Evolutionary conservation across 108 stramenopile genomes (phyloP), one percentile per base, ranked within the genome.

Genomic region (Pseudonitzschia delicatissima): DNA sequence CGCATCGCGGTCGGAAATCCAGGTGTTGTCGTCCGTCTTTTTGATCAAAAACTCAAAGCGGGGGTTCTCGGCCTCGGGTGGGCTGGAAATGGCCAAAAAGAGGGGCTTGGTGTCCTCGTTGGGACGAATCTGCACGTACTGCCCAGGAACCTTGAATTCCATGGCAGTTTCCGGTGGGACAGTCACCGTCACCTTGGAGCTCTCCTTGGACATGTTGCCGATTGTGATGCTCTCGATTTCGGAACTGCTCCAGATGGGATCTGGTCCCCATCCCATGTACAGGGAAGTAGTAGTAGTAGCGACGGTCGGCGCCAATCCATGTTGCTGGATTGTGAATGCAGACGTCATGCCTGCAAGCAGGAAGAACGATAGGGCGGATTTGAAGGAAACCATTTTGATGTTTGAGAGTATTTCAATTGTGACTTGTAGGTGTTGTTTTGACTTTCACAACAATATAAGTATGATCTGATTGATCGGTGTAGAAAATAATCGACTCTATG

Each of bases 11-110:
- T 51, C 39, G 15, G 87, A 86, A 18, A 95, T 49, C 87, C 90
- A 91, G 27, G 67, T 76, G 57, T 93, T 96, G 69, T 69, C 73
- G 7, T 93, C 93, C 28, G 90, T 91, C 48, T 86, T 87, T 65
- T 95, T 96, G 57, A 96, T 75, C 42, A 96, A 76, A 68, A 96
- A 96, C 61, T 94, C 93, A 52, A 94, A 85, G n/a, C 69, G 62
- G 18, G 71, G 66, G 57, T 77, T 82, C 62, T 76, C 82, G 2
- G 72, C 44, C 18, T 68, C 50, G 20, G 91, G 91, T 9, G 87
- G 64, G 50, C 82, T 83, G n/a, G 88, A 81, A 71, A 93, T 90
- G 57, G 92, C 92, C 49, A 93, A 69, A 64, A 93, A 93, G 47
- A 90, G 61, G 8, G 88, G 87, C 36, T 93, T 88, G 49, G 67